phyloP scores from a whole-genome alignment of 208 protist genomes.

The Trypanosoma boissoni region DNA sequence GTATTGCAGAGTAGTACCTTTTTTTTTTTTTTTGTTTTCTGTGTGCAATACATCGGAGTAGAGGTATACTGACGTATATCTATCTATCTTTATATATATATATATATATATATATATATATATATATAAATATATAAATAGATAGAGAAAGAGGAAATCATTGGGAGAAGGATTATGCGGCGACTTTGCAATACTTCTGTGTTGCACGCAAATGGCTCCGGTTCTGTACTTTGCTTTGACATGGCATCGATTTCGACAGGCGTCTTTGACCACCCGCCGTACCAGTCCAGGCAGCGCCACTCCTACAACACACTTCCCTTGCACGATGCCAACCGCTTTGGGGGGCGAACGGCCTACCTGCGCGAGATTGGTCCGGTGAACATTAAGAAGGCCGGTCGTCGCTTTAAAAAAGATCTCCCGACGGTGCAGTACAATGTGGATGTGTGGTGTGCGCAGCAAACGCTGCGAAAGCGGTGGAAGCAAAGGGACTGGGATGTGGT shows the following conservation, averaged over 20 bases:
- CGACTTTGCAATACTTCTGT: constrained; percentile 4
- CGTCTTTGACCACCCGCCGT: constrained; percentile 71
- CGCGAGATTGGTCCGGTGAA: constrained; percentile 81
- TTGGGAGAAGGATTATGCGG: neutral
- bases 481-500: constrained; percentile 84
- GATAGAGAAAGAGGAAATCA: too few relatives aligned
- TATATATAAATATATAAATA: neutral
- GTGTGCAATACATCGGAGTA: too few relatives aligned
- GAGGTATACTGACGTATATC: too few relatives aligned
- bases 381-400: constrained; percentile 63
- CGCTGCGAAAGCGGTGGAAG: constrained; percentile 88
- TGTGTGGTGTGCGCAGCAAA: constrained; percentile 86
- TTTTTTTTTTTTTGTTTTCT: too few relatives aligned
- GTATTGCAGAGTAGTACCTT: too few relatives aligned
- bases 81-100: too few relatives aligned
- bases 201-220: neutral
- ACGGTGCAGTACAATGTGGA: constrained; percentile 89
- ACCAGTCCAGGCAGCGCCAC: constrained; percentile 65
- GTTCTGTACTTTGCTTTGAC: constrained; percentile 6
- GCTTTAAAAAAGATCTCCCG: constrained; percentile 75
- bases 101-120: constrained; percentile 8
- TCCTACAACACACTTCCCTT: constrained; percentile 83
- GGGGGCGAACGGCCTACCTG: constrained; percentile 80
- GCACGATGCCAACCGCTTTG: constrained; percentile 85
- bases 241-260: constrained; percentile 45